Base-by-base conservation (phyloP, 345 rosid genomes). In the Gossypium thurberi region DNA sequence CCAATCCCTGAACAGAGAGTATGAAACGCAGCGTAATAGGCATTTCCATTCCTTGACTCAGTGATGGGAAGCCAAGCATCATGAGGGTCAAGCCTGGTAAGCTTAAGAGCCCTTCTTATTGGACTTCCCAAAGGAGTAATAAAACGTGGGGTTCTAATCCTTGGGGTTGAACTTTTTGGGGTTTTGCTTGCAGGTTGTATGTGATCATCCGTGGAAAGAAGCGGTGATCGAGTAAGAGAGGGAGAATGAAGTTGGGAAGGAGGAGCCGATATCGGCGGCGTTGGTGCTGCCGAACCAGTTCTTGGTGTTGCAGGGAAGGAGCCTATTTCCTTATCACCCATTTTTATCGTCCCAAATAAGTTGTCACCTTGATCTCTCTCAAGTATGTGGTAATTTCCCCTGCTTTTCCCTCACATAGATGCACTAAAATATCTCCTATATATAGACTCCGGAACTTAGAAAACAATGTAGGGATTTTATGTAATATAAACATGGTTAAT, bases 61-160 rank as follows among this genome's bases (percentile, higher is more conserved):
- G 97, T 94, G 74, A 94, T 92, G 0, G 97, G 97, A 43, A 94
- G 87, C 98, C 98, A 94, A 13, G 95, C 95, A 37, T 90, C 92
- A 8, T 79, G 81, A 26, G 91, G 90, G 62, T 87, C 90, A 17
- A 87, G 87, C 84, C 72, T 90, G 0, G 94, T 90, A 12, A 85
- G 81, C 1, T 79, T 74, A 10, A 89, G 85, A 53, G 85, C 91
- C 77, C 73, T 81, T 28, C 86, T 80, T 0, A 89, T 33, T 0
- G 91, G 94, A 52, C 86, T 86, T 8, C 90, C 88, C 51, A 87
- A 18, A 6, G 94, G 94, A 46, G 88, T 89, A 2, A 87, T 81
- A 59, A 89, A 89, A 10, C 88, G 80, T 3, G 94, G 94, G 2
- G 89, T 87, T 76, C 88, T 56, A 23, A 78, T 65, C 52, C 80